Conservation (phyloP, 2,329 filamentous ascomycete genomes). For the Aspergillus candidus region DNA sequence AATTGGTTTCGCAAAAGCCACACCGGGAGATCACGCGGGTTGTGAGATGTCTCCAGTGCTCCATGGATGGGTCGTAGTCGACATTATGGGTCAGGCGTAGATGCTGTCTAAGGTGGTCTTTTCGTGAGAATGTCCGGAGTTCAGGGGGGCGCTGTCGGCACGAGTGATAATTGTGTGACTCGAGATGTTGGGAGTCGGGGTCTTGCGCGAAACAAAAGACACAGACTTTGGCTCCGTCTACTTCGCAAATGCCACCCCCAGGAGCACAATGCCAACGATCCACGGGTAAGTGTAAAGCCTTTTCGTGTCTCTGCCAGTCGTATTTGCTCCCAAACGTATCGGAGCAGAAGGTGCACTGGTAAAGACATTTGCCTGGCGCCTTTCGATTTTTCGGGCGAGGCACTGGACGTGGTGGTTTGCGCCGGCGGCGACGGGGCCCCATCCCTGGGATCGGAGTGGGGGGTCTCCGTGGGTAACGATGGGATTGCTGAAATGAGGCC, state of each 20-base stretch:
- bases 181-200: constrained; percentile 42
- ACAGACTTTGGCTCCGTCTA: constrained; percentile 18
- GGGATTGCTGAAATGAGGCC: constrained; percentile 32
- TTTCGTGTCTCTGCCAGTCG: constrained; percentile 45
- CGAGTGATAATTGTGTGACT: constrained; percentile 49
- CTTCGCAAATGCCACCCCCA: constrained; percentile 28
- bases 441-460: constrained; percentile 7
- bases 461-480: constrained; percentile 2
- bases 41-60: constrained; percentile 48
- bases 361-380: neutral
- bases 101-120: constrained; percentile 54
- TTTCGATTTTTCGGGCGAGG: neutral
- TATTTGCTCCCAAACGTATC: constrained; percentile 42
- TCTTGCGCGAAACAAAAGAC: neutral
- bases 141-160: constrained; percentile 53
- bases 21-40: constrained; percentile 42
- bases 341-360: constrained; percentile 43
- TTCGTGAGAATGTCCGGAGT: constrained; percentile 52
- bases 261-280: constrained; percentile 50
- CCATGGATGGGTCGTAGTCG: constrained; percentile 46
- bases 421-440: constrained; percentile 16
- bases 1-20: constrained; percentile 13
- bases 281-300: constrained; percentile 45
- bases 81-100: constrained; percentile 50
- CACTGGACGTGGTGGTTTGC: constrained; percentile 40